Conservation (phyloP, 306 rosid species). For the Hippophae tibetana region DNA sequence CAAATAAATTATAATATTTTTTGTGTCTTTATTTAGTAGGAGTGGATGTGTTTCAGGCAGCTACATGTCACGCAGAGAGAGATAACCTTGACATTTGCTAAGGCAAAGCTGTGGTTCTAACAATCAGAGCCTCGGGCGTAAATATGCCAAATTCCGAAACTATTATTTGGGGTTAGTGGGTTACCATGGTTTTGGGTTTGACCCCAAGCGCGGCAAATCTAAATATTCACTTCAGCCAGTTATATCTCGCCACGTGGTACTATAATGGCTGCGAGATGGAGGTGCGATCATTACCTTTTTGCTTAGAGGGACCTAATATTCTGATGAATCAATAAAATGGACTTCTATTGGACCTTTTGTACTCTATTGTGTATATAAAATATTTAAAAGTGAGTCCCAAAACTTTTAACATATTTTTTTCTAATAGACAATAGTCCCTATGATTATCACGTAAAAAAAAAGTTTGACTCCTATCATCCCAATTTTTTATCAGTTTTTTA, state of each 20-base stretch:
- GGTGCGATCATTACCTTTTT: too few relatives aligned
- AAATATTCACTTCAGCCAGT: conserved; percentile 27
- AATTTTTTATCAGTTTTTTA: too few relatives aligned
- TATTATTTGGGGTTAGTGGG: conserved; percentile 13
- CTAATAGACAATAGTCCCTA: too few relatives aligned
- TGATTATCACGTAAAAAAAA: too few relatives aligned
- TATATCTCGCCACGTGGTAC: conserved; percentile 26
- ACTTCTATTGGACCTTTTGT: too few relatives aligned
- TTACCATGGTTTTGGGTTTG: conserved; percentile 9
- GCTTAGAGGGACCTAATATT: too few relatives aligned
- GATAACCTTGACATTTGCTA: not conserved
- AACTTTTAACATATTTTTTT: too few relatives aligned
- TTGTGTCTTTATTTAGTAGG: conserved; percentile 27
- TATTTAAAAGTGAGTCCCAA: too few relatives aligned
- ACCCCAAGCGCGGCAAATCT: conserved; percentile 81
- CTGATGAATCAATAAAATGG: too few relatives aligned
- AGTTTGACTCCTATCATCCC: too few relatives aligned
- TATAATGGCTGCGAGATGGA: not conserved
- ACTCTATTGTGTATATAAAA: too few relatives aligned
- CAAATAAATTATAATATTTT: not conserved
- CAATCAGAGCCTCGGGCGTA: conserved; percentile 30
- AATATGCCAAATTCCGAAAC: conserved; percentile 41
- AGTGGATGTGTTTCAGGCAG: conserved; percentile 14
- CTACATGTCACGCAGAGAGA: conserved; percentile 9
- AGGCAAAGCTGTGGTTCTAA: conserved; percentile 19